Conservation (phyloP, 2,329 filamentous ascomycete species). For the Phaeosphaeria sp. region DNA sequence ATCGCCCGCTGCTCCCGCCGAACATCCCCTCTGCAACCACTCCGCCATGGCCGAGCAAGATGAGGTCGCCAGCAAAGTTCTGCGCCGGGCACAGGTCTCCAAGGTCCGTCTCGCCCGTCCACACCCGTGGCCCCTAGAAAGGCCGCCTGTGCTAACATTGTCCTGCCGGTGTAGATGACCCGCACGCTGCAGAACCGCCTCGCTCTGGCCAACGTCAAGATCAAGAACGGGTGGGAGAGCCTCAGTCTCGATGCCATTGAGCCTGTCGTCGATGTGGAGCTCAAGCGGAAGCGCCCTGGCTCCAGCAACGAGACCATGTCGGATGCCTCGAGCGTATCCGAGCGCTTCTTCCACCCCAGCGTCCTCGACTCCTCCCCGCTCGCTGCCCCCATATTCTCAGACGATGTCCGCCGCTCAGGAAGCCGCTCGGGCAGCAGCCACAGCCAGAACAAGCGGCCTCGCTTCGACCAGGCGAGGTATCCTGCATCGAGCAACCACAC, state of each 20-base stretch:
- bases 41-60: conserved; percentile 45
- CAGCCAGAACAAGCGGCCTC: conserved; percentile 47
- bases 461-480: conserved; percentile 40
- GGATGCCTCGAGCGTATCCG: conserved; percentile 84
- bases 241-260: conserved; percentile 86
- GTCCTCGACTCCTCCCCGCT: conserved; percentile 84
- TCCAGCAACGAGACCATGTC: conserved; percentile 76
- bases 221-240: conserved; percentile 93
- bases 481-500: conserved; percentile 63
- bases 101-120: conserved; percentile 40
- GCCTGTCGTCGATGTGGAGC: conserved; percentile 79
- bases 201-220: conserved; percentile 95
- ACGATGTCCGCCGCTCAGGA: conserved; percentile 69
- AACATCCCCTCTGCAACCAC: conserved; percentile 9
- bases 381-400: conserved; percentile 83
- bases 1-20: conserved; percentile 23
- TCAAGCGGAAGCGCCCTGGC: conserved; percentile 73
- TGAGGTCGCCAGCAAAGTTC: conserved; percentile 52
- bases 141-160: conserved; percentile 32
- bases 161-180: conserved; percentile 72
- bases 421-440: conserved; percentile 64
- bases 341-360: conserved; percentile 71
- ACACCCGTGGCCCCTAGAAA: conserved; percentile 13
- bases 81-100: conserved; percentile 52
- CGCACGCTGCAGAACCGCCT: conserved; percentile 91